Evolutionary conservation across 371 early-diverging fungal species (phyloP), one percentile per base, ranked within the genome.

Genomic region (Apophysomyces ossiformis): DNA sequence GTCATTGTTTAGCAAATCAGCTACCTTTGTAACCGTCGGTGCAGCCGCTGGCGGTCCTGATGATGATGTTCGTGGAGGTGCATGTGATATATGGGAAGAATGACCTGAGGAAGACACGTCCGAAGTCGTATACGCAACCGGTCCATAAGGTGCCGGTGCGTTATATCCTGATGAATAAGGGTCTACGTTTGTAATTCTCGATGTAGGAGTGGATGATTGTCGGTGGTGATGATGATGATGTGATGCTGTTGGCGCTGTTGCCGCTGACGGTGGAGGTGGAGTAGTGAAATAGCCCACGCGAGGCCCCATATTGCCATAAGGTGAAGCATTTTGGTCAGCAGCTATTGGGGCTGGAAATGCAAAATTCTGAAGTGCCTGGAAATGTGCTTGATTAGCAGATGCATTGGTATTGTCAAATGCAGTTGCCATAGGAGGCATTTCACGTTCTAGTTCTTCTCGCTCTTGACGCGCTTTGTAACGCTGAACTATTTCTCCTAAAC

Each of bases 401-500:
- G 66, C 46, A 8, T 56, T 62, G 45, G 43, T 64, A 45, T 57
- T 68, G 58, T 61, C 66, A 67, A 61, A 67, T 7, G 68, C 59
- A 13, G 70, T 16, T 5, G 62, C 62, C 62, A 64, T 62, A 47
- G 61, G 58, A 18, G 58, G 45, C 61, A 61, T 61, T 13, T 61
- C 61, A 3, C 61, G 43, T n/a, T 36, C 58, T 32, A 37, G 39
- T 58, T 21, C 43, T 21, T 64, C 61, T 16, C 66, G 66, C 9
- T 65, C 60, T 16, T 68, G 68, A 5, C 69, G 60, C 37, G 66
- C 56, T 21, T 83, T 68, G 46, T 69, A 72, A 44, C 82, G 77
- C n/a, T 74, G 74, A 2, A 88, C 75, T 5, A 90, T 65, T 4
- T 76, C 74, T 32, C 85, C 90, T 43, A 89, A 64, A 0, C 77